Conservation (phyloP, 2,329 filamentous ascomycete species). For the Verticillium nubilum region DNA sequence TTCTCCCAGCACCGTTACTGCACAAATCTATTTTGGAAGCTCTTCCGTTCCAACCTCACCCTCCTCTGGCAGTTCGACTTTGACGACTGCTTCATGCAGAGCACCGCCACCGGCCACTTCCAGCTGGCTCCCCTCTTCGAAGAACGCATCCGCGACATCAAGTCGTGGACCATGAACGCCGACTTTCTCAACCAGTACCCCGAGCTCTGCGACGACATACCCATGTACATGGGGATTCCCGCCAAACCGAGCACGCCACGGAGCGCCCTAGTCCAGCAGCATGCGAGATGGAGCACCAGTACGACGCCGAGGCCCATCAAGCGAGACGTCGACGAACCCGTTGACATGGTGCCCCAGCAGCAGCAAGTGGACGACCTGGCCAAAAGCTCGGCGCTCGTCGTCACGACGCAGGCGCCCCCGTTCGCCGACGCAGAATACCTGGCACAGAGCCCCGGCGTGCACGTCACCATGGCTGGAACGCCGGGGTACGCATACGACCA, state of each 20-base stretch:
- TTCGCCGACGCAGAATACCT: background rate
- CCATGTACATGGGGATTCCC: conserved; percentile 1
- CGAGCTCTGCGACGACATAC: conserved; percentile 24
- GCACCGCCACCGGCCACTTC: conserved; percentile 17
- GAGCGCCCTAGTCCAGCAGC: background rate
- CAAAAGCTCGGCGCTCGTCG: background rate
- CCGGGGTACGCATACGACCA: background rate
- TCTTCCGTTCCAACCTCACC: conserved; percentile 15
- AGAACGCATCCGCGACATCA: conserved; percentile 18
- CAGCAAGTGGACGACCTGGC: background rate
- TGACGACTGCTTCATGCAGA: conserved; percentile 19
- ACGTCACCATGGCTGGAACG: background rate
- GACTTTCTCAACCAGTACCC: conserved; percentile 21
- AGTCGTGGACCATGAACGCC: conserved; percentile 19
- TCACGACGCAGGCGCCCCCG: background rate
- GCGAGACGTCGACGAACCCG: background rate
- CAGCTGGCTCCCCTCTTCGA: conserved; percentile 18
- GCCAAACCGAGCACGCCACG: background rate
- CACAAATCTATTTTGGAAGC: conserved; percentile 21
- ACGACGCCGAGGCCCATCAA: background rate
- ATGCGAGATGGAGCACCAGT: background rate
- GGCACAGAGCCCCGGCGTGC: background rate
- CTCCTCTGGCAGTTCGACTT: conserved; percentile 19
- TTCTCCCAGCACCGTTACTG: conserved; percentile 24
- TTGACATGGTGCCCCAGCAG: background rate